Percentiles rank a stretch among this genome's conserved stretches.
These are phyloP conservation scores for Theileria annulata DNA, from an alignment of 169 alveolate genomes.

Conservation along the genomic window DNA sequence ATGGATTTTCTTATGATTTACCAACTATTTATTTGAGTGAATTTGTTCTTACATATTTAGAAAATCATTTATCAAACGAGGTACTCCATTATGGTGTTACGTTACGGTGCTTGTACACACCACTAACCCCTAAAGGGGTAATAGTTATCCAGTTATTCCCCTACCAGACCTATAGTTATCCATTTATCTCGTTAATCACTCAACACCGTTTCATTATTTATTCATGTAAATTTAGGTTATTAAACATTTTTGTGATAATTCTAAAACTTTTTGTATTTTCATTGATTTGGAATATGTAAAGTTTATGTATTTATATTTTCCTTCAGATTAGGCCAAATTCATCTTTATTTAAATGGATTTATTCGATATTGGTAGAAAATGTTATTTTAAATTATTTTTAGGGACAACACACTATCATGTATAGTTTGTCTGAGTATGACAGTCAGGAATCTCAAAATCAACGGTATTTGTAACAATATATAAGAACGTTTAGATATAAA, in stretches of 20 bases:
- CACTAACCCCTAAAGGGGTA: no score
- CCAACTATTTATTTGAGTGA: slow-evolving; percentile 50
- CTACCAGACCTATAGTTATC: no score
- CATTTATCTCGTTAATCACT: no score
- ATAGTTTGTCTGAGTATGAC: slow-evolving; percentile 11
- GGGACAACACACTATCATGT: neutral
- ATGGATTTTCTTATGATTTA: slow-evolving; percentile 7
- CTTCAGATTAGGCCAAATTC: neutral
- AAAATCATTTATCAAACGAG: slow-evolving; percentile 21
- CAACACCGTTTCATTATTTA: slow-evolving; percentile 29
- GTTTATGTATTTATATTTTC: neutral
- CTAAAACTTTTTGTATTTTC: slow-evolving; percentile 16
- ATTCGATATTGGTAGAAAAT: neutral
- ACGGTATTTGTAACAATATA: slow-evolving; percentile 7
- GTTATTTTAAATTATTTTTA: slow-evolving; percentile 4
- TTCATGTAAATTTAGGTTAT: slow-evolving; percentile 51
- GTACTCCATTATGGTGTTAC: no score
- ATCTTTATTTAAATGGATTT: neutral
- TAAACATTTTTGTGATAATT: neutral
- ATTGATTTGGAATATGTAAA: slow-evolving; percentile 44
- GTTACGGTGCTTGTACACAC: no score
- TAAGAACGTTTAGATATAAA: slow-evolving; percentile 11
- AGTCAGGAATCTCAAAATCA: slow-evolving; percentile 41
- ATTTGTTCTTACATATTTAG: slow-evolving; percentile 31
- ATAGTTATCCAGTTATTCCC: neutral